Percentiles rank a stretch among this genome's conserved stretches.
phyloP scores from a whole-genome alignment of 192 early-diverging fungal genomes.

The Oehlia diaphana region DNA sequence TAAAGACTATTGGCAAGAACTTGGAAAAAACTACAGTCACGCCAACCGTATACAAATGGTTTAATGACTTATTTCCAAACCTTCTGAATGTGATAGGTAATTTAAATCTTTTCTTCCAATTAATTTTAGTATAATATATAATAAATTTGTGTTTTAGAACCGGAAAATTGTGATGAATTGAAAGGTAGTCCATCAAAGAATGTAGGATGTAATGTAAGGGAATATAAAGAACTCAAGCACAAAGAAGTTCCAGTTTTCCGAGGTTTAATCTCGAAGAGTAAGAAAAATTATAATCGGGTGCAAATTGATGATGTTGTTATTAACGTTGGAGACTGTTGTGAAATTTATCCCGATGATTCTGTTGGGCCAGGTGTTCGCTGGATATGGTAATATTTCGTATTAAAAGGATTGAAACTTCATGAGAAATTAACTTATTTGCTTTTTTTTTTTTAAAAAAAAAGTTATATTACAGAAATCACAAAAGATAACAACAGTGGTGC shows the following conservation, averaged over 20 bases:
- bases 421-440: background rate
- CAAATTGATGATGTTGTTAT: background rate
- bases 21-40: conserved; percentile 24
- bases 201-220: background rate
- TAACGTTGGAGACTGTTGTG: background rate
- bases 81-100: background rate
- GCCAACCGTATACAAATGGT: conserved; percentile 21
- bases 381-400: background rate
- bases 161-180: background rate
- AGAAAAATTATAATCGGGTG: background rate
- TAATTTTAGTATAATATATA: background rate
- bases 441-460: background rate
- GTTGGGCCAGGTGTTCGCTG: background rate
- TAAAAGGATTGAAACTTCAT: background rate
- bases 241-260: background rate
- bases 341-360: background rate
- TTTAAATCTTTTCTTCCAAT: background rate
- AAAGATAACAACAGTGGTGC: background rate
- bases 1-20: background rate
- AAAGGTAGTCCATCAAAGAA: background rate
- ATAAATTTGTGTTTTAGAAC: background rate
- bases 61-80: conserved; percentile 10
- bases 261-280: background rate
- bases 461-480: conserved; percentile 1
- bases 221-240: background rate